phyloP scores from a whole-genome alignment of 208 protist species.

The Leishmania lainsoni region DNA sequence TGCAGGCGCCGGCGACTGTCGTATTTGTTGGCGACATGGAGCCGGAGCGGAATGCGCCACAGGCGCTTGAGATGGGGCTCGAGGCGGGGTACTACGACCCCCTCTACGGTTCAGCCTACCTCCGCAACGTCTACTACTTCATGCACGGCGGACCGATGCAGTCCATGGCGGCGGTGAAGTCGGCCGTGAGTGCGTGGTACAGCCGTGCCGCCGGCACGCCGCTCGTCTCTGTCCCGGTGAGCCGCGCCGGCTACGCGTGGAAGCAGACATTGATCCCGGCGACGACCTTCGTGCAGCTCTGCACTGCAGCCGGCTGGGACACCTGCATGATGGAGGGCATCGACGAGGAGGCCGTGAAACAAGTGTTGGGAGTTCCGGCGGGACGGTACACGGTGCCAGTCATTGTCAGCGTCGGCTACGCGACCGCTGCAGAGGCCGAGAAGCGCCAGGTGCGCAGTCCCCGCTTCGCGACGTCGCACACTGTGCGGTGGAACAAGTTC shows the following conservation, averaged over 20 bases:
- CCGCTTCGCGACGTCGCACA: slow-evolving; percentile 49
- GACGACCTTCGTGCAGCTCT: slow-evolving; percentile 73
- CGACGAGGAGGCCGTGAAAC: slow-evolving; percentile 75
- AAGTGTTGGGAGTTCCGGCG: slow-evolving; percentile 65
- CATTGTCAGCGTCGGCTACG: slow-evolving; percentile 79
- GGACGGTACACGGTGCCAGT: slow-evolving; percentile 76
- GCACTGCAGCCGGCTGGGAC: slow-evolving; percentile 60
- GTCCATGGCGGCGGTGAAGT: slow-evolving; percentile 58
- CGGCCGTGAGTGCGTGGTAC: slow-evolving; percentile 55
- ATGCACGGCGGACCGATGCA: slow-evolving; percentile 68
- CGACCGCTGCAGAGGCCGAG: slow-evolving; percentile 22
- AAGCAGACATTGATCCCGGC: slow-evolving; percentile 90
- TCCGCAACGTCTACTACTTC: slow-evolving; percentile 76
- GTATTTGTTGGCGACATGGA: slow-evolving; percentile 80
- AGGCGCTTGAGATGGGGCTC: slow-evolving; percentile 63
- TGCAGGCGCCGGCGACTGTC: slow-evolving; percentile 66
- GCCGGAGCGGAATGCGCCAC: slow-evolving; percentile 63
- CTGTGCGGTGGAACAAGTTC: slow-evolving; percentile 70
- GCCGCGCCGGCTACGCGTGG: slow-evolving; percentile 75
- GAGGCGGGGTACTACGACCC: slow-evolving; percentile 56
- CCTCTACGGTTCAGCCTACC: slow-evolving; percentile 50
- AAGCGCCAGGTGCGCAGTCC: slow-evolving; percentile 34
- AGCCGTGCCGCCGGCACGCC: slow-evolving; percentile 51
- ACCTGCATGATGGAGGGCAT: slow-evolving; percentile 88
- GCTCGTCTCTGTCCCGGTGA: slow-evolving; percentile 71